Percentiles rank a stretch among this genome's conserved stretches.
Conservation (phyloP, 2,329 filamentous ascomycete species). For the Penicillium sp. region DNA sequence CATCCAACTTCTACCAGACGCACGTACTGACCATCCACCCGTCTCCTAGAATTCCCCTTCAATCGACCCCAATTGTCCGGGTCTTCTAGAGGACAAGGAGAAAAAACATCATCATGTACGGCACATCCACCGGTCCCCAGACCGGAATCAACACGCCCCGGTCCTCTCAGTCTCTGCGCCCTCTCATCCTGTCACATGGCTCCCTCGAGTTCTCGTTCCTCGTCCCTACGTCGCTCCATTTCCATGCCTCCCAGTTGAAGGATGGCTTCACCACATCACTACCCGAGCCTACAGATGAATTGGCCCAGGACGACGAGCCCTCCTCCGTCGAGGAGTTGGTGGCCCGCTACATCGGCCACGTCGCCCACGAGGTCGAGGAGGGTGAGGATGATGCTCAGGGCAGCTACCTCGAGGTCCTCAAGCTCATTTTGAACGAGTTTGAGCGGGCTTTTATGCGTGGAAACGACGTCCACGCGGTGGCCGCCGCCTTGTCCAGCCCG, state of each 20-base stretch:
- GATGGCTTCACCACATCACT: conserved; percentile 84
- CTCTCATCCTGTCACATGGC: conserved; percentile 87
- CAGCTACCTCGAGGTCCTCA: conserved; percentile 89
- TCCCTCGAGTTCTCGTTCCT: conserved; percentile 95
- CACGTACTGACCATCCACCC: not conserved
- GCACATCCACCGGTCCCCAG: conserved; percentile 76
- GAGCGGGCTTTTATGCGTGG: conserved; percentile 92
- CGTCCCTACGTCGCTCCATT: conserved; percentile 92
- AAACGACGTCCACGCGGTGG: conserved; percentile 93
- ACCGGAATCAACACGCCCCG: conserved; percentile 97
- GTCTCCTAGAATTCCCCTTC: conserved; percentile 9
- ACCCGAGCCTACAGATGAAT: conserved; percentile 90
- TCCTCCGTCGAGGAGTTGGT: conserved; percentile 92
- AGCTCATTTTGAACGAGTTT: conserved; percentile 91
- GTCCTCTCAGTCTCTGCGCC: conserved; percentile 88
- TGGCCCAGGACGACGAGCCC: conserved; percentile 98
- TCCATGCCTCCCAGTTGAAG: conserved; percentile 92
- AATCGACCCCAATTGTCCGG: conserved; percentile 15
- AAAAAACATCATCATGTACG: conserved; percentile 69
- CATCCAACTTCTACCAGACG: conserved; percentile 21
- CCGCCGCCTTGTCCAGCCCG: conserved; percentile 83
- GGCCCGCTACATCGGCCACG: conserved; percentile 87
- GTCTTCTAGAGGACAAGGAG: conserved; percentile 13
- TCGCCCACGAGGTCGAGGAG: conserved; percentile 85
- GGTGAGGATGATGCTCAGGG: conserved; percentile 87